Evolutionary conservation across 2,329 filamentous ascomycete species (phyloP).

Genomic region (Pseudopyrenochaeta lycopersici): DNA sequence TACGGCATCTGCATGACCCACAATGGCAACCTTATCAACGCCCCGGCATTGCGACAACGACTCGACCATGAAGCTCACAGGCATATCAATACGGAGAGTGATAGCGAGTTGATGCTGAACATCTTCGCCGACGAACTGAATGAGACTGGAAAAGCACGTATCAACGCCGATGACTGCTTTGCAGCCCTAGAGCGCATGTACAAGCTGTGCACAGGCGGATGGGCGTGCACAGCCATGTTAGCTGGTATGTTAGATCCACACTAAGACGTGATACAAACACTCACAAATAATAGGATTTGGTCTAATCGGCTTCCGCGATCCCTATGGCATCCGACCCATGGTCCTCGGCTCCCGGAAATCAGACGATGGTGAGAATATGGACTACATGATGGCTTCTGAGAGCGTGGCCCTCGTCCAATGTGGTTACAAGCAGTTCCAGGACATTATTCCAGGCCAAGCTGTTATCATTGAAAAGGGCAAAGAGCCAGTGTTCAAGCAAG

Average conservation of each 20-base stretch:
- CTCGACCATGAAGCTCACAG: conserved; percentile 81
- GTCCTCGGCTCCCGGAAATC: conserved; percentile 79
- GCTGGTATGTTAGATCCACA: conserved; percentile 62
- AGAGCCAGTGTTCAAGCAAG: conserved; percentile 77
- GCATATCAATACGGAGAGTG: conserved; percentile 90
- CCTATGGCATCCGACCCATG: conserved; percentile 83
- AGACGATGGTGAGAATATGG: conserved; percentile 69
- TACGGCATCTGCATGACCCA: conserved; percentile 84
- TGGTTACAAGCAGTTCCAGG: conserved; percentile 77
- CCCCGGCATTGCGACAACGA: conserved; percentile 72
- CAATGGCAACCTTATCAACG: conserved; percentile 91
- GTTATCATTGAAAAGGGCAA: conserved; percentile 85
- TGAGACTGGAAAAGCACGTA: conserved; percentile 81
- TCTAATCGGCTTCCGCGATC: conserved; percentile 80
- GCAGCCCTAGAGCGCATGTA: conserved; percentile 77
- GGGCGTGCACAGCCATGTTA: conserved; percentile 83
- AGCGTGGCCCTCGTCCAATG: conserved; percentile 84
- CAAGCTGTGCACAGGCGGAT: conserved; percentile 75
- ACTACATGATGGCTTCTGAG: conserved; percentile 93
- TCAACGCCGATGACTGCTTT: conserved; percentile 82
- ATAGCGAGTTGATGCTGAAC: conserved; percentile 88
- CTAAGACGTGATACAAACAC: conserved; percentile 1
- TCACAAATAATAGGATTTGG: conserved; percentile 67
- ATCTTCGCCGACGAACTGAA: conserved; percentile 85
- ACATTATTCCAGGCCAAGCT: conserved; percentile 84